These are phyloP conservation scores for Arabis hirsuta DNA, from an alignment of 345 rosid species.

Conservation along the genomic window DNA sequence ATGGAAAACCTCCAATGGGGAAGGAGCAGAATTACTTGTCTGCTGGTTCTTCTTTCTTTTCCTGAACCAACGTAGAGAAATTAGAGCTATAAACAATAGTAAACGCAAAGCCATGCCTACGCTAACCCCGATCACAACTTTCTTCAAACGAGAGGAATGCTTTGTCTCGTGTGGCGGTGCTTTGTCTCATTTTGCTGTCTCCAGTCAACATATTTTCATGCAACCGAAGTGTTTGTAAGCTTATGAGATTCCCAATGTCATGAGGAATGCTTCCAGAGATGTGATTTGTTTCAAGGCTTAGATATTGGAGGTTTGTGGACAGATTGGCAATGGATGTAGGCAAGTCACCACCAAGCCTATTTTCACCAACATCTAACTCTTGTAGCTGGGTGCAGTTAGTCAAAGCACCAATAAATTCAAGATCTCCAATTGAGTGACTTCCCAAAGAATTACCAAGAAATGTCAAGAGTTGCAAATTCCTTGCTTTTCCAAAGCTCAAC, in stretches of 20 bases:
- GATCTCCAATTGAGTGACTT: background rate
- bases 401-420: too few relatives aligned
- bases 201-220: background rate
- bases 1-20: background rate
- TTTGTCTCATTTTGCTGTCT: too few relatives aligned
- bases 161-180: background rate
- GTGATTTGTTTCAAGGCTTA: background rate
- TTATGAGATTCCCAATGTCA: constrained; percentile 1
- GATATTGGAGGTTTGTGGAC: background rate
- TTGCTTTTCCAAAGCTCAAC: background rate
- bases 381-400: background rate
- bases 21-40: background rate
- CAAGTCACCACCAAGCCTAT: background rate
- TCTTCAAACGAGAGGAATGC: background rate
- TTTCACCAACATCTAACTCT: background rate
- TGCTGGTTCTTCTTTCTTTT: background rate
- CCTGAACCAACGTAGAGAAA: background rate
- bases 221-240: background rate
- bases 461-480: background rate
- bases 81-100: background rate
- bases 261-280: constrained; percentile 6
- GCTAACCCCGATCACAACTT: background rate
- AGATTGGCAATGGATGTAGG: background rate
- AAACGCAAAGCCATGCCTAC: background rate
- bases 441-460: background rate